Evolutionary conservation across 129 eudicot genomes (phyloP).

Genomic region (carrot (Daucus carota)): DNA sequence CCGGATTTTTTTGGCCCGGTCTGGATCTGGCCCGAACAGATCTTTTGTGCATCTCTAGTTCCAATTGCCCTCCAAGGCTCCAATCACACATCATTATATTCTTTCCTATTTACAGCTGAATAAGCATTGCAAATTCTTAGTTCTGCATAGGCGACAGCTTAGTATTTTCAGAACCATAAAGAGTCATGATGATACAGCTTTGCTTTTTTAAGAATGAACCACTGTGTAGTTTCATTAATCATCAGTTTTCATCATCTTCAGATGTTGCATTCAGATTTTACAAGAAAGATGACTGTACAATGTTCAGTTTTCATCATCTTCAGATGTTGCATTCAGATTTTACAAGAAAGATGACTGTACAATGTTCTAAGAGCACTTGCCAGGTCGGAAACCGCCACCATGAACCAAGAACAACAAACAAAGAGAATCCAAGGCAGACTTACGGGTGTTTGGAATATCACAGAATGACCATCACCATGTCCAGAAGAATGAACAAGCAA

Average conservation of each 20-base stretch:
- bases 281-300: no score
- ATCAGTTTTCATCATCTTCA: no score
- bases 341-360: no score
- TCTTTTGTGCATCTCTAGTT: no score
- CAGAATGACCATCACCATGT: no score
- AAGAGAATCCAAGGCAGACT: background rate
- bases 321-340: no score
- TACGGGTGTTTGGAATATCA: background rate
- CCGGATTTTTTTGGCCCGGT: no score
- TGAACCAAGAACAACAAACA: slow-evolving; percentile 7
- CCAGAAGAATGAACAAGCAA: no score
- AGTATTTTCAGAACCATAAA: slow-evolving; percentile 63
- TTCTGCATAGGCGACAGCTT: slow-evolving; percentile 69
- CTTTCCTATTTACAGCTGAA: slow-evolving; percentile 54
- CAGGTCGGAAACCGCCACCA: slow-evolving; percentile 72
- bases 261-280: no score
- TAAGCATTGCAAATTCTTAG: slow-evolving; percentile 80
- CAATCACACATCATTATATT: background rate
- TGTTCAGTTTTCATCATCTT: no score
- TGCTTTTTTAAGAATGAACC: slow-evolving; percentile 51
- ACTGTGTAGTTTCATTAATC: background rate
- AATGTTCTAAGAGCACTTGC: slow-evolving; percentile 46
- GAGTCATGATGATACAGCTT: slow-evolving; percentile 86
- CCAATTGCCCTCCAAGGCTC: no score
- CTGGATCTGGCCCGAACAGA: no score